phyloP scores from a whole-genome alignment of 202 grass and related monocot species.

The Dendrocalamus latiflorus region DNA sequence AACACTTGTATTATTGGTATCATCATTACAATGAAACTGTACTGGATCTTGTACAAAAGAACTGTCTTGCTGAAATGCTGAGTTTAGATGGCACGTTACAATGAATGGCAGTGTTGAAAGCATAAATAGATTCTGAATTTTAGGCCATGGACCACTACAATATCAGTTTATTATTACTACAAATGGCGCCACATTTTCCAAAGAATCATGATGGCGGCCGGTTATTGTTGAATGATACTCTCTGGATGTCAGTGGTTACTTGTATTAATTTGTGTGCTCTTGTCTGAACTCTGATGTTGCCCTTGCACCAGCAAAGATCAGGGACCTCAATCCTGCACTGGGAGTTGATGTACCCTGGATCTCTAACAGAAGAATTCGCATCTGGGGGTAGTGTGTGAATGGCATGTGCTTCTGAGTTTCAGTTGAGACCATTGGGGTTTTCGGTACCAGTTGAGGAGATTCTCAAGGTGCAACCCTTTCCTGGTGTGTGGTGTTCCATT shows the following conservation, averaged over 20 bases:
- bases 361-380: not conserved
- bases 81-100: not conserved
- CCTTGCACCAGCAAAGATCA: not conserved
- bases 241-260: not conserved
- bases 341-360: not conserved
- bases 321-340: not conserved
- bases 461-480: not conserved
- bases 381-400: not conserved
- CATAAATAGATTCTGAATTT: not conserved
- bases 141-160: not conserved
- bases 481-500: not conserved
- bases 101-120: not conserved
- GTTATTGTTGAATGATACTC: conserved; percentile 3
- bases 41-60: not conserved
- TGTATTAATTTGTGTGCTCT: not conserved
- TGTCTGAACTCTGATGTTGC: not conserved
- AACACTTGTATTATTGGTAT: not conserved
- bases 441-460: not conserved
- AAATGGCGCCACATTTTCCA: not conserved
- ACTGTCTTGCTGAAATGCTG: not conserved
- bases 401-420: not conserved
- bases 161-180: not conserved
- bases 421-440: not conserved
- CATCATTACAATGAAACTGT: not conserved
- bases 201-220: not conserved